Evolutionary conservation across 1,139 yeast genomes (phyloP).

Genomic region (Suhomyces taliae): DNA sequence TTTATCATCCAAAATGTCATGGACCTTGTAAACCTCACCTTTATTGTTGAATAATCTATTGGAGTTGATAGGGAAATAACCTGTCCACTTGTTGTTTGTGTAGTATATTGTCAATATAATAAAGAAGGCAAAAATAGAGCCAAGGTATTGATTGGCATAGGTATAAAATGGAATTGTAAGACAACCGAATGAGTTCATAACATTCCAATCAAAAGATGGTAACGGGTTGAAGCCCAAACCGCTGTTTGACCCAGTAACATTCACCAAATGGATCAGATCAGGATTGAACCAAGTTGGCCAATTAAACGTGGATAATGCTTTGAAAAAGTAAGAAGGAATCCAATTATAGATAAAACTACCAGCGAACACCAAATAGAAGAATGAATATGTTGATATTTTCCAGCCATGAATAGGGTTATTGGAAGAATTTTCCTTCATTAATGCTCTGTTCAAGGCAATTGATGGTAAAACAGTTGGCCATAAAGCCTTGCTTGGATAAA

Average conservation of each 20-base stretch:
- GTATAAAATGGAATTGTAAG: conserved; percentile 48
- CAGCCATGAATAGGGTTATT: conserved; percentile 37
- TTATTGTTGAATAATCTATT: conserved; percentile 49
- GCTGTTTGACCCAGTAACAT: conserved; percentile 36
- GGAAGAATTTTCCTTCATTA: conserved; percentile 32
- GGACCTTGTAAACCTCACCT: conserved; percentile 44
- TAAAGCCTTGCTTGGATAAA: conserved; percentile 44
- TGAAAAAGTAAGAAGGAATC: conserved; percentile 45
- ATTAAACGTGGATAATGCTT: conserved; percentile 42
- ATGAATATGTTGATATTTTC: conserved; percentile 40
- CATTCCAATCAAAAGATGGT: conserved; percentile 49
- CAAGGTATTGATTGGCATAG: conserved; percentile 39
- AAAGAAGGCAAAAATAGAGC: conserved; percentile 43
- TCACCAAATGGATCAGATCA: conserved; percentile 39
- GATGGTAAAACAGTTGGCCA: conserved; percentile 52
- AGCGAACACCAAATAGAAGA: conserved; percentile 35
- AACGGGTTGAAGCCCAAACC: conserved; percentile 48
- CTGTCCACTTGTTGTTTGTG: conserved; percentile 51
- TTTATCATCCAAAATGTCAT: conserved; percentile 36
- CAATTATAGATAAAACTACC: conserved; percentile 42
- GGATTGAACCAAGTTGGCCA: conserved; percentile 52
- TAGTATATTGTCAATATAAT: conserved; percentile 48
- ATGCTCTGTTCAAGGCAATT: conserved; percentile 44
- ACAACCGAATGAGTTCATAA: conserved; percentile 40
- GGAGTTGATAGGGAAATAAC: conserved; percentile 55